phyloP scores from a whole-genome alignment of 2,329 filamentous ascomycete genomes.

The Neopestalotiopsis sp. region DNA sequence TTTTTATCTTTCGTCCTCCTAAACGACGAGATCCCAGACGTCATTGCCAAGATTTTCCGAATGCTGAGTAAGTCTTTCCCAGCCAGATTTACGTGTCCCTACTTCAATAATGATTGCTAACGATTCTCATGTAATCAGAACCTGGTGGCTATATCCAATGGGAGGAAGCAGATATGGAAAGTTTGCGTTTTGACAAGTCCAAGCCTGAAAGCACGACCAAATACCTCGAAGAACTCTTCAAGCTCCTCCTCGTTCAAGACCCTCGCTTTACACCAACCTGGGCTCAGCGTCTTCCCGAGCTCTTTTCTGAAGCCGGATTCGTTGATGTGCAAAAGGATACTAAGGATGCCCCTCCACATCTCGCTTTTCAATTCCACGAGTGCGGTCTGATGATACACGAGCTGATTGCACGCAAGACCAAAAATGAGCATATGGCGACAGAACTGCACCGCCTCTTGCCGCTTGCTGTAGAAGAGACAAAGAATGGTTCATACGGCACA shows the following conservation, averaged over 20 bases:
- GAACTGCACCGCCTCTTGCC: conserved; percentile 26
- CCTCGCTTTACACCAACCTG: conserved; percentile 22
- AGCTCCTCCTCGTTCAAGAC: conserved; percentile 18
- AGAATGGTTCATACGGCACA: conserved; percentile 22
- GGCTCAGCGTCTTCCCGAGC: conserved; percentile 6
- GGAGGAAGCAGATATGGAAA: conserved; percentile 23
- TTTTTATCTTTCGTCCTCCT: background rate
- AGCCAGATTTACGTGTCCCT: background rate
- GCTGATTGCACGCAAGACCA: conserved; percentile 29
- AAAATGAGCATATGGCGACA: conserved; percentile 25
- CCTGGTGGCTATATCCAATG: conserved; percentile 30
- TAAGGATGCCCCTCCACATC: conserved; percentile 19
- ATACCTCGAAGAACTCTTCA: conserved; percentile 15
- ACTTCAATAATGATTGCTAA: background rate
- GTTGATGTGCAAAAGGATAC: conserved; percentile 23
- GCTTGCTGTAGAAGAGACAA: conserved; percentile 22
- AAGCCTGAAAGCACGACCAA: conserved; percentile 17
- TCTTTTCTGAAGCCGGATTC: conserved; percentile 20
- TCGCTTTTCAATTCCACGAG: conserved; percentile 23
- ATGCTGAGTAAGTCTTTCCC: conserved; percentile 25
- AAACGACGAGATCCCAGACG: background rate
- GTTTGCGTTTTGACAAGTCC: conserved; percentile 22
- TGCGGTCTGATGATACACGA: conserved; percentile 29
- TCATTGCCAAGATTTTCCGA: conserved; percentile 22
- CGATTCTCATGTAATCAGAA: conserved; percentile 18